phyloP scores from a whole-genome alignment of 2,329 filamentous ascomycete genomes.

The Mollisia scopiformis region DNA sequence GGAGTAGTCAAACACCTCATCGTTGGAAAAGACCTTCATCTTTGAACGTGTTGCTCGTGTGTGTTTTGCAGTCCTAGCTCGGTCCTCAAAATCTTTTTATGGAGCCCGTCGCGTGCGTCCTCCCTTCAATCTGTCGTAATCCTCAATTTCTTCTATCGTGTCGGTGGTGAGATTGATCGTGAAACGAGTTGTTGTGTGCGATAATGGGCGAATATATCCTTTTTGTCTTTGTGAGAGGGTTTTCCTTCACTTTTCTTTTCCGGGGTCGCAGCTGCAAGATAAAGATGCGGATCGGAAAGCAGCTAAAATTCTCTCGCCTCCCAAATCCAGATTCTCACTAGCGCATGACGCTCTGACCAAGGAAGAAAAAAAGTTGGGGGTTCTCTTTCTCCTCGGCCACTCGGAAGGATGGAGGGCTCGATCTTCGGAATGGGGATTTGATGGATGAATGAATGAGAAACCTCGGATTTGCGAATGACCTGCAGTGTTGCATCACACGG shows the following conservation, averaged over 20 bases:
- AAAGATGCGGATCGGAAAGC: neutral
- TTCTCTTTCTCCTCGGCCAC: neutral
- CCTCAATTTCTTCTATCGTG: no score
- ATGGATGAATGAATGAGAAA: neutral
- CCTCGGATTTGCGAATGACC: neutral
- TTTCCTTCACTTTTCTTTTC: neutral
- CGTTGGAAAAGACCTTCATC: constrained; percentile 96
- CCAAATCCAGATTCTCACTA: neutral
- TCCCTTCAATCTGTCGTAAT: no score
- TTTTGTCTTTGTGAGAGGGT: neutral
- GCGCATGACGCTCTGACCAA: neutral
- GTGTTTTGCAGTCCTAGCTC: constrained; percentile 24
- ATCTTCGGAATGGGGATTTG: neutral
- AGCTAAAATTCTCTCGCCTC: neutral
- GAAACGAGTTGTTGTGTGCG: neutral
- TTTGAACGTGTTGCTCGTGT: constrained; percentile 32
- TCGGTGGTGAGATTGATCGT: neutral
- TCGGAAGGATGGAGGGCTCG: neutral
- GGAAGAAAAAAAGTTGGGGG: neutral
- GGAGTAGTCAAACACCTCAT: constrained; percentile 92
- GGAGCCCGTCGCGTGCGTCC: constrained; percentile 11
- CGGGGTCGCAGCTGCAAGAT: neutral
- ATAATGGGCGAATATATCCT: neutral
- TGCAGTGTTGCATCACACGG: neutral
- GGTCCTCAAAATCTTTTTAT: neutral